A percentile compares a stretch with the other conserved stretches of the same genome.
Evolutionary conservation across 768 basidiomycete species (phyloP).

Genomic region (Mycena kentingensis): DNA sequence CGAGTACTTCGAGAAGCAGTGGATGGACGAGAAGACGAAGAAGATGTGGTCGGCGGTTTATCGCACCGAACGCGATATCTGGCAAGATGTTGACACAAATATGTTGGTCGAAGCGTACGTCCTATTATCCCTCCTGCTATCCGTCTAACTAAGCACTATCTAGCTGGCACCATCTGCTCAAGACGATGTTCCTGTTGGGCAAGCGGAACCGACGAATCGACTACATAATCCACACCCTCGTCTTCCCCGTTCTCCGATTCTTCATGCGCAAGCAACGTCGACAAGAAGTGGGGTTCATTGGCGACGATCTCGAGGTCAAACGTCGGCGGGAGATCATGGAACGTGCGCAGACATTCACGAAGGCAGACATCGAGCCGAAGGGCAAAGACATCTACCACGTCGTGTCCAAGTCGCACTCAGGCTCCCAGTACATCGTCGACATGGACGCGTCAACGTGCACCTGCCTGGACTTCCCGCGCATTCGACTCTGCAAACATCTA

Average conservation of each 20-base stretch:
- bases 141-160: background rate
- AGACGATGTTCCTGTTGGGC: conserved; percentile 13
- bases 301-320: conserved; percentile 7
- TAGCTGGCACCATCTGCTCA: conserved; percentile 22
- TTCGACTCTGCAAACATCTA: conserved; percentile 19
- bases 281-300: conserved; percentile 20
- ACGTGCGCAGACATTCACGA: background rate
- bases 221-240: conserved; percentile 13
- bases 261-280: conserved; percentile 11
- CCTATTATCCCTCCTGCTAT: background rate
- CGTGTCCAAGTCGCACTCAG: background rate
- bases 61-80: conserved; percentile 13
- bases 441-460: conserved; percentile 1
- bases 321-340: background rate
- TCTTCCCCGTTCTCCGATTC: conserved; percentile 4
- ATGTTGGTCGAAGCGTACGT: conserved; percentile 26
- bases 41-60: conserved; percentile 29
- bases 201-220: conserved; percentile 17
- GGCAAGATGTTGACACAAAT: conserved; percentile 26
- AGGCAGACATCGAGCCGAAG: background rate
- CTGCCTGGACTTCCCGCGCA: conserved; percentile 12
- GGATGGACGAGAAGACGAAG: conserved; percentile 12
- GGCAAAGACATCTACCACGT: conserved; percentile 4
- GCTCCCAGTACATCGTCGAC: conserved; percentile 5
- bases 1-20: conserved; percentile 24